These are phyloP conservation scores for Taphrina deformans DNA, from an alignment of 1,139 yeast species.

Conservation along the genomic window DNA sequence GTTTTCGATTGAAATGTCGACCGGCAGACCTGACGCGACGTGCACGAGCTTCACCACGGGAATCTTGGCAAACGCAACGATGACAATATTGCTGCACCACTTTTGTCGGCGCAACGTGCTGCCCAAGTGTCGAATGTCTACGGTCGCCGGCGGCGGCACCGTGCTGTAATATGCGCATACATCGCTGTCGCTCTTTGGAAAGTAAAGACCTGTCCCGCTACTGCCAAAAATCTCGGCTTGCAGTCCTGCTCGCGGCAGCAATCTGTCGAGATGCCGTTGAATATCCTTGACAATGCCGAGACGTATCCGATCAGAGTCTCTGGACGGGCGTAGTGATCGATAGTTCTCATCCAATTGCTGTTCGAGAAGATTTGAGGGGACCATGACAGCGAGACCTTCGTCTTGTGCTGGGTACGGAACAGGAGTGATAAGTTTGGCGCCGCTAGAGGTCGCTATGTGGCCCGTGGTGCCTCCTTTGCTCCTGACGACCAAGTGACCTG, in stretches of 20 bases:
- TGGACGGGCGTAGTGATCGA: constrained; percentile 10
- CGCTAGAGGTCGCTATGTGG: neutral
- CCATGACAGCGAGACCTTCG: neutral
- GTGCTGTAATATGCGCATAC: constrained; percentile 15
- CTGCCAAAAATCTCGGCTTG: constrained; percentile 23
- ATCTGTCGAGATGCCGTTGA: constrained; percentile 18
- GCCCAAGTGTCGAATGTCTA: constrained; percentile 10
- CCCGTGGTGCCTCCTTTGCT: neutral
- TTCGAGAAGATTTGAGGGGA: neutral
- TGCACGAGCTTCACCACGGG: constrained; percentile 42
- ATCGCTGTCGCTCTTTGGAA: constrained; percentile 25
- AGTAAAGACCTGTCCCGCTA: constrained; percentile 20
- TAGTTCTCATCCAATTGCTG: constrained; percentile 12
- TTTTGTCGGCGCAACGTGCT: neutral
- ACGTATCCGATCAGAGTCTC: constrained; percentile 15
- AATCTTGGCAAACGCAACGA: constrained; percentile 39
- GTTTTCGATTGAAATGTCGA: constrained; percentile 42
- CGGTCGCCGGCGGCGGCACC: constrained; percentile 5
- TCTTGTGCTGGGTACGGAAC: neutral
- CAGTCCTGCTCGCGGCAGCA: neutral
- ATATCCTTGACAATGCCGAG: constrained; percentile 11
- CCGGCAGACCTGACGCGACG: constrained; percentile 39
- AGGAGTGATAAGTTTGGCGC: neutral
- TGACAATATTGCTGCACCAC: neutral
- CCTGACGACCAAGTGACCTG: neutral